Conservation (phyloP, 2,329 filamentous ascomycete species). For the Colletotrichum ledebouriae region DNA sequence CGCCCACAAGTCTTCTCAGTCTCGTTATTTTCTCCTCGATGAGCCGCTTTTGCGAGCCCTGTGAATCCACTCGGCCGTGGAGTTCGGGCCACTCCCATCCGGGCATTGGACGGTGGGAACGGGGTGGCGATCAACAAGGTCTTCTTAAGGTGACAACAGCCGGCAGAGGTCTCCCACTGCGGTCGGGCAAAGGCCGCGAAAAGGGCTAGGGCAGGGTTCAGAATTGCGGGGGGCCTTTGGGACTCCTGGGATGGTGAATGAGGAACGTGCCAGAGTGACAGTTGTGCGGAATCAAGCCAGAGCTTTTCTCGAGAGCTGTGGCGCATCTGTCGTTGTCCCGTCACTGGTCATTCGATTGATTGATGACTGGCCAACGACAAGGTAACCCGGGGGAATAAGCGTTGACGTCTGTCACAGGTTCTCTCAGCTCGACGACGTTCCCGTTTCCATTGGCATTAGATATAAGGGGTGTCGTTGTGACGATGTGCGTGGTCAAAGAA, state of each 20-base stretch:
- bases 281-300: slow-evolving; percentile 13
- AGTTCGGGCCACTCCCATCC: slow-evolving; percentile 31
- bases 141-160: slow-evolving; percentile 21
- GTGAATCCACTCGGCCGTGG: slow-evolving; percentile 34
- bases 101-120: slow-evolving; percentile 34
- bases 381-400: slow-evolving; percentile 20
- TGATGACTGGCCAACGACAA: slow-evolving; percentile 33
- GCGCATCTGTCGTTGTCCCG: slow-evolving; percentile 33
- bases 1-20: background rate
- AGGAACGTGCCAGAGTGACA: slow-evolving; percentile 35
- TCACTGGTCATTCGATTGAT: slow-evolving; percentile 12
- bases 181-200: slow-evolving; percentile 39
- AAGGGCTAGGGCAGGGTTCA: slow-evolving; percentile 26
- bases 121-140: slow-evolving; percentile 40
- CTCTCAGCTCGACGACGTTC: slow-evolving; percentile 21
- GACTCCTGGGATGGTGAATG: slow-evolving; percentile 8
- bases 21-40: slow-evolving; percentile 17
- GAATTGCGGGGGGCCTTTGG: slow-evolving; percentile 12
- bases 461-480: slow-evolving; percentile 26
- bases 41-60: slow-evolving; percentile 36
- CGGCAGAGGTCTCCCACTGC: slow-evolving; percentile 21
- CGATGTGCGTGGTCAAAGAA: slow-evolving; percentile 31
- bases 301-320: slow-evolving; percentile 15
- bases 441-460: slow-evolving; percentile 21
- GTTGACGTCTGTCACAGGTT: slow-evolving; percentile 33